phyloP scores from a whole-genome alignment of 2,329 filamentous ascomycete species.

The Trichophyton simii region DNA sequence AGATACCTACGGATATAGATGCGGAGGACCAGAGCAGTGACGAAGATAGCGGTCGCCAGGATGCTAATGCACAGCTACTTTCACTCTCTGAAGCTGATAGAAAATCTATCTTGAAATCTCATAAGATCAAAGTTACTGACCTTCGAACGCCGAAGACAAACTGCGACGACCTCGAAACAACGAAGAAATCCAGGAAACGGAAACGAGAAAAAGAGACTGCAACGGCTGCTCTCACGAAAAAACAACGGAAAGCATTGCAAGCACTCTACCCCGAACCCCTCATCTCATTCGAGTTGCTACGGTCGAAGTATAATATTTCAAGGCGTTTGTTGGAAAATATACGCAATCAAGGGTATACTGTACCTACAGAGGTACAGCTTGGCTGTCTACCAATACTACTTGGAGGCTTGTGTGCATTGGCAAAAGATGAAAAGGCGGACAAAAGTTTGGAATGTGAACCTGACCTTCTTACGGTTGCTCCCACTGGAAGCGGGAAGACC shows the following conservation, averaged over 20 bases:
- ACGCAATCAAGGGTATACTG: slow-evolving; percentile 65
- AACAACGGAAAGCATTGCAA: slow-evolving; percentile 38
- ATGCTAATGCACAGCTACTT: not conserved
- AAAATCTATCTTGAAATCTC: slow-evolving; percentile 59
- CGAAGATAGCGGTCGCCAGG: not conserved
- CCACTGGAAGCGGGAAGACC: slow-evolving; percentile 94
- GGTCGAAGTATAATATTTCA: slow-evolving; percentile 59
- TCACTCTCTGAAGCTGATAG: slow-evolving; percentile 55
- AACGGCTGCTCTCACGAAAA: slow-evolving; percentile 30
- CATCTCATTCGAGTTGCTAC: slow-evolving; percentile 60
- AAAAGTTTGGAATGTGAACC: slow-evolving; percentile 30
- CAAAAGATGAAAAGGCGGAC: slow-evolving; percentile 24
- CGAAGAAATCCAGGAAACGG: slow-evolving; percentile 45
- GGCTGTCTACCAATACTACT: slow-evolving; percentile 71
- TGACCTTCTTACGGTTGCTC: slow-evolving; percentile 78
- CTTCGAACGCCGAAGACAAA: slow-evolving; percentile 37
- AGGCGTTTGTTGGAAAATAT: slow-evolving; percentile 65
- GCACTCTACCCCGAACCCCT: slow-evolving; percentile 70
- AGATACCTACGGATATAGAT: slow-evolving; percentile 12
- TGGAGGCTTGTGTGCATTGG: slow-evolving; percentile 26
- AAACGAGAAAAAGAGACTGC: slow-evolving; percentile 34
- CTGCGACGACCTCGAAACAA: slow-evolving; percentile 26
- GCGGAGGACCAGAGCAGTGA: slow-evolving; percentile 3
- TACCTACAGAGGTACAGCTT: slow-evolving; percentile 90
- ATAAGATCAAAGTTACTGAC: slow-evolving; percentile 73